These are phyloP conservation scores for Effrenium voratum DNA, from an alignment of 73 alveolate genomes.

Conservation along the genomic window DNA sequence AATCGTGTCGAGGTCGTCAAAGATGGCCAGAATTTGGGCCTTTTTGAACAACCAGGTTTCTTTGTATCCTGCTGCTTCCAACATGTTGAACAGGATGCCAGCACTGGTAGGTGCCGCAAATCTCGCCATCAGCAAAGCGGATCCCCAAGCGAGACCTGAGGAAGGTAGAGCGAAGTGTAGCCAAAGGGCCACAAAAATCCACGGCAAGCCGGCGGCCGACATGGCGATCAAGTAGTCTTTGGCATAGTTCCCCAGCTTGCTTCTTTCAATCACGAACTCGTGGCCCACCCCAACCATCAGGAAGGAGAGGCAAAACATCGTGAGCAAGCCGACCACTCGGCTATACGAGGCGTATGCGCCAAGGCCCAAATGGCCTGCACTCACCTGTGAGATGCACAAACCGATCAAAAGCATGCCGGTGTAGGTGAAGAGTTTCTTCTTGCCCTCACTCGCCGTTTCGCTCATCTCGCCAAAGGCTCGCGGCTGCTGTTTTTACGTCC, in stretches of 20 bases:
- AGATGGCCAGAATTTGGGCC: conserved; percentile 79
- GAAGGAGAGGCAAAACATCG: conserved; percentile 72
- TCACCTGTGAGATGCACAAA: conserved; percentile 45
- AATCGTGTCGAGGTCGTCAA: conserved; percentile 75
- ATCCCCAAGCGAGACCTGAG: conserved; percentile 85
- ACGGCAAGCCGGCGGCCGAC: conserved; percentile 85
- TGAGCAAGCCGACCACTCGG: conserved; percentile 69
- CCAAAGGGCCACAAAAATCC: conserved; percentile 87
- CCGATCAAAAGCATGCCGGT: conserved; percentile 79
- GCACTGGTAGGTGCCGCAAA: conserved; percentile 90
- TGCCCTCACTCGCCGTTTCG: no score
- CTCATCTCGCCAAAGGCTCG: no score
- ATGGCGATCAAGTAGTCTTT: conserved; percentile 73
- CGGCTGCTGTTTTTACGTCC: no score
- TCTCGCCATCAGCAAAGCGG: conserved; percentile 73
- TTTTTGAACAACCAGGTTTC: conserved; percentile 55
- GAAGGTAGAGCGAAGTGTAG: conserved; percentile 73
- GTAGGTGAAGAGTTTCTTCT: conserved; percentile 29
- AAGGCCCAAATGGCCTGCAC: conserved; percentile 47
- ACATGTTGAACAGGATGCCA: conserved; percentile 75
- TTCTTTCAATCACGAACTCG: conserved; percentile 82
- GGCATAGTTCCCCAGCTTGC: conserved; percentile 81
- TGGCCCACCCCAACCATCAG: conserved; percentile 90
- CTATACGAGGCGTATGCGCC: conserved; percentile 16
- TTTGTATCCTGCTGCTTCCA: conserved; percentile 72